Percentiles rank a stretch among this genome's conserved stretches.
phyloP scores from a whole-genome alignment of 208 protist genomes.

The Naegleria lovaniensis region DNA sequence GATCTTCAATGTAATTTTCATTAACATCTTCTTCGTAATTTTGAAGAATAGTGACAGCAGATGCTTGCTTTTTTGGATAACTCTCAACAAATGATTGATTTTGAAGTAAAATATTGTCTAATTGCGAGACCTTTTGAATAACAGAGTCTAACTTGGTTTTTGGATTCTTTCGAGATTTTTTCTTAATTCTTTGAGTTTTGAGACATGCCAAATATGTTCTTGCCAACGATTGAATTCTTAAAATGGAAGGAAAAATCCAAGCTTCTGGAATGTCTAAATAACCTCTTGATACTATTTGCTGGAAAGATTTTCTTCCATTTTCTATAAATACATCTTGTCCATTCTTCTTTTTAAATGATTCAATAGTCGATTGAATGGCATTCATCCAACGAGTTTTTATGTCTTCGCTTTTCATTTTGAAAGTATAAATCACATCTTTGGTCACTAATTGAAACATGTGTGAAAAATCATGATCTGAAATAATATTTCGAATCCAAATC shows the following conservation, averaged over 20 bases:
- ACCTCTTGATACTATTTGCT: not conserved
- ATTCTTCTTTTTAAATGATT: not conserved
- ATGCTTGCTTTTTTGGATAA: not conserved
- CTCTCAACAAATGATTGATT: not conserved
- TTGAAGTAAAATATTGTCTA: not conserved
- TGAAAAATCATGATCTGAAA: not conserved
- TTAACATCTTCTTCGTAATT: not conserved
- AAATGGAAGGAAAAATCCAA: not conserved
- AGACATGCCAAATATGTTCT: not conserved
- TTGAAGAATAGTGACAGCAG: not conserved
- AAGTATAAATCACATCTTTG: not conserved
- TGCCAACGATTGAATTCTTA: not conserved
- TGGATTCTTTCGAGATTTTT: not conserved
- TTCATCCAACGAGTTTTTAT: not conserved
- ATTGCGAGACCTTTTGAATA: not conserved
- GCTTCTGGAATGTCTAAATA: not conserved
- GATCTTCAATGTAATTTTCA: not conserved
- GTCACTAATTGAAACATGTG: not conserved
- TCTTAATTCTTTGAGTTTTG: not conserved
- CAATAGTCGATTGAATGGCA: not conserved
- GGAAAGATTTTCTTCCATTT: not conserved
- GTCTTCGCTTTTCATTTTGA: not conserved
- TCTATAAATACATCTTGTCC: not conserved
- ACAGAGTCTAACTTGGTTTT: not conserved
- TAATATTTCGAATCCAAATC: not conserved